Conservation (phyloP, 78 protist genomes). For the Tieghemostelium lacteum region DNA sequence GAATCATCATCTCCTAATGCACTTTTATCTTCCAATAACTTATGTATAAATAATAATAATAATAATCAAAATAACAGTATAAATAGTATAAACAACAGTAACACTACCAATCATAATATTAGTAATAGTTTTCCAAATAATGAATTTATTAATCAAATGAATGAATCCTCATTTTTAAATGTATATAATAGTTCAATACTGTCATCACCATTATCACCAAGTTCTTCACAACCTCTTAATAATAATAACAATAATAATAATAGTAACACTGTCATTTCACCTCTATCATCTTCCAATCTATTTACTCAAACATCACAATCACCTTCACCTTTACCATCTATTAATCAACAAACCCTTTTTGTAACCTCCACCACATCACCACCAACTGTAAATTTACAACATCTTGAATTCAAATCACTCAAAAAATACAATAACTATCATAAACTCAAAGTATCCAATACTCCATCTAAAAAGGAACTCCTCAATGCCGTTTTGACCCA, state of each 20-base stretch:
- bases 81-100: neutral
- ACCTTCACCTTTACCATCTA: neutral
- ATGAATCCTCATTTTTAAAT: neutral
- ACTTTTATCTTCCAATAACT: constrained; percentile 9
- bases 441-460: constrained; percentile 41
- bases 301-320: neutral
- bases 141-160: neutral
- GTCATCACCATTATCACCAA: no score
- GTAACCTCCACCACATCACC: neutral
- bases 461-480: constrained; percentile 33
- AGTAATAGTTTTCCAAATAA: neutral
- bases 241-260: neutral
- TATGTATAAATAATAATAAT: constrained; percentile 6
- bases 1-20: neutral
- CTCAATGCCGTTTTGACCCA: constrained; percentile 54
- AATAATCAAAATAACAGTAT: constrained; percentile 1
- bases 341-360: constrained; percentile 32
- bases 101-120: neutral
- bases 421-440: constrained; percentile 61
- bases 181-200: no score
- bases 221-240: neutral
- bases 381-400: constrained; percentile 49
- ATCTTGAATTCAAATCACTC: constrained; percentile 51
- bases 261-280: no score
- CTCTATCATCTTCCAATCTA: no score